Percentiles rank a stretch among this genome's conserved stretches.
phyloP scores from a whole-genome alignment of 2,329 filamentous ascomycete species.

The Aspergillus novofumigatus region DNA sequence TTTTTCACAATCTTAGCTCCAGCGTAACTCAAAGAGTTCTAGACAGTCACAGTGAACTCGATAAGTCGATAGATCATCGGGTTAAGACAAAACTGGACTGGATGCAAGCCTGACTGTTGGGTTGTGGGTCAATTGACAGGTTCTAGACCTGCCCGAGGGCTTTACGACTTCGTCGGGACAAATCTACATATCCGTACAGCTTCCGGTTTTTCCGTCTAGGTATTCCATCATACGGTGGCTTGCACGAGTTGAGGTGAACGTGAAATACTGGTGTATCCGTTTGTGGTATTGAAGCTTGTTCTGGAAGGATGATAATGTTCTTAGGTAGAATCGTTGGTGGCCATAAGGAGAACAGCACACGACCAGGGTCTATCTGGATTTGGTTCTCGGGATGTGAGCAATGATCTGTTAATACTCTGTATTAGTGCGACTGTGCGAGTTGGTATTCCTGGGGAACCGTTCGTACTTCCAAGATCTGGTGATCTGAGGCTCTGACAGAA shows the following conservation, averaged over 20 bases:
- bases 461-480: neutral
- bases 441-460: neutral
- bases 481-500: neutral
- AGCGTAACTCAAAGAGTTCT: neutral
- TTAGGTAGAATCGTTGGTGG: neutral
- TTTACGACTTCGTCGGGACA: neutral
- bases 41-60: neutral
- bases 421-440: neutral
- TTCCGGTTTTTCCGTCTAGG: neutral
- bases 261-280: no score
- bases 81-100: neutral
- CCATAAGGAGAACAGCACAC: neutral
- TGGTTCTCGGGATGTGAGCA: neutral
- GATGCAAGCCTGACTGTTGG: neutral
- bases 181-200: neutral
- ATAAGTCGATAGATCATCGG: neutral
- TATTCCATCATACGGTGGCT: neutral
- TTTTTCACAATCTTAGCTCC: neutral
- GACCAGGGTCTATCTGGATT: no score
- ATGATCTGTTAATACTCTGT: neutral
- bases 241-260: neutral
- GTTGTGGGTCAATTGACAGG: constrained; percentile 7
- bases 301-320: neutral
- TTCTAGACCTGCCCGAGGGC: constrained; percentile 5
- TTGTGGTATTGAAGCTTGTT: neutral